phyloP scores from a whole-genome alignment of 2,329 filamentous ascomycete species.

The Hypoxylon sp. region DNA sequence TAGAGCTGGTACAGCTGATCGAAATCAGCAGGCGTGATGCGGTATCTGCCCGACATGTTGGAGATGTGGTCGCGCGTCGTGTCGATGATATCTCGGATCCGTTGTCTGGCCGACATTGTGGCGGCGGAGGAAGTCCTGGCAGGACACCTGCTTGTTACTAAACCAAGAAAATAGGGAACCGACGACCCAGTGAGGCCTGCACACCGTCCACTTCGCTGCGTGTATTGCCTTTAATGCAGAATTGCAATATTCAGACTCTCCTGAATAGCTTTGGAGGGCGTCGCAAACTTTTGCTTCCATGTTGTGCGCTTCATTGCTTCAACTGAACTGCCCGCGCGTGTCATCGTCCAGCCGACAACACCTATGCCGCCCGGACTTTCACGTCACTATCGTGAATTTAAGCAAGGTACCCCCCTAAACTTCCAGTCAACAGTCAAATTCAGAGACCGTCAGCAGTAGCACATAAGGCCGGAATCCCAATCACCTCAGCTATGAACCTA shows the following conservation, averaged over 20 bases:
- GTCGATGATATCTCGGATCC: slow-evolving; percentile 24
- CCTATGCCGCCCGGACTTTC: not conserved
- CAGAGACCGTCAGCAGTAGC: not conserved
- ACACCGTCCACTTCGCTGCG: slow-evolving; percentile 1
- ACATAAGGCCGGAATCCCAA: not conserved
- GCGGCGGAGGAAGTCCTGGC: not conserved
- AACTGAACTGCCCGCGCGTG: not conserved
- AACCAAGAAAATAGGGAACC: not conserved
- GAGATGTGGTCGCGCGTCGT: slow-evolving; percentile 26
- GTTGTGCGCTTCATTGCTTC: slow-evolving; percentile 6
- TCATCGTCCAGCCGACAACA: not conserved
- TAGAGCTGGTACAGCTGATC: slow-evolving; percentile 37
- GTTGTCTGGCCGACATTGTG: slow-evolving; percentile 22
- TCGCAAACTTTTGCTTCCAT: not conserved
- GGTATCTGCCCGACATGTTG: slow-evolving; percentile 31
- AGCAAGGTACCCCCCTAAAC: not conserved
- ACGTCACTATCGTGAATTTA: not conserved
- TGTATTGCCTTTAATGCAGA: slow-evolving; percentile 19
- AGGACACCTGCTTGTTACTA: slow-evolving; percentile 12
- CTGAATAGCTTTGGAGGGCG: slow-evolving; percentile 19
- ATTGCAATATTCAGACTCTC: slow-evolving; percentile 4
- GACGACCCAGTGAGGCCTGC: slow-evolving; percentile 6
- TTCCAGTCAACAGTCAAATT: not conserved
- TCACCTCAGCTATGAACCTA: not conserved
- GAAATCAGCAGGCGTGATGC: slow-evolving; percentile 31